Conservation (phyloP, 1,139 yeast species). For the Yamadazyma dendronema region DNA sequence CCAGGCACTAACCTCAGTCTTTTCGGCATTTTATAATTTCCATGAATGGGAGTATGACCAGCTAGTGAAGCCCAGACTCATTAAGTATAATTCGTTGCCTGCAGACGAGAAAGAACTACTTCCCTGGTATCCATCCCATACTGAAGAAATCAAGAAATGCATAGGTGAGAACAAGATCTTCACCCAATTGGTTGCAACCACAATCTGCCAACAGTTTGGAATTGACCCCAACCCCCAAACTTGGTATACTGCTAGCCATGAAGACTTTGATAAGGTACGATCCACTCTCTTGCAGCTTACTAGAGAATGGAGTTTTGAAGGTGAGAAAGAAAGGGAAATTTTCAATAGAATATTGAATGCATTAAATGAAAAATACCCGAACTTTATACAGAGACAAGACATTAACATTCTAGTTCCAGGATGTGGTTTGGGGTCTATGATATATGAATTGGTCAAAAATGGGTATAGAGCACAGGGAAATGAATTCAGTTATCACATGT, state of each 20-base stretch:
- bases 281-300: constrained; percentile 61
- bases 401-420: constrained; percentile 72
- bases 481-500: constrained; percentile 82
- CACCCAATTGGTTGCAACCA: constrained; percentile 43
- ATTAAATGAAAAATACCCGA: constrained; percentile 45
- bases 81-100: constrained; percentile 31
- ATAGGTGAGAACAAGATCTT: constrained; percentile 51
- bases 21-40: constrained; percentile 37
- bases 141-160: constrained; percentile 43
- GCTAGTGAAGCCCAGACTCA: constrained; percentile 34
- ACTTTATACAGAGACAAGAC: constrained; percentile 31
- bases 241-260: constrained; percentile 46
- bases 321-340: constrained; percentile 51
- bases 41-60: constrained; percentile 35
- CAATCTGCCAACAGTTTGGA: constrained; percentile 56
- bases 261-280: constrained; percentile 61
- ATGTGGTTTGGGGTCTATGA: constrained; percentile 76
- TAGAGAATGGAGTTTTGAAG: constrained; percentile 77
- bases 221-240: constrained; percentile 33
- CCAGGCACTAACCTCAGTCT: constrained; percentile 36
- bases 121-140: constrained; percentile 52
- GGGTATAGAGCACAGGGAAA: constrained; percentile 85
- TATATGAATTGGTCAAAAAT: constrained; percentile 62
- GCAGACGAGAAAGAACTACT: constrained; percentile 41
- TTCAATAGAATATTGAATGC: constrained; percentile 47